phyloP scores from a whole-genome alignment of 768 basidiomycete species.

The Lactarius sp. region DNA sequence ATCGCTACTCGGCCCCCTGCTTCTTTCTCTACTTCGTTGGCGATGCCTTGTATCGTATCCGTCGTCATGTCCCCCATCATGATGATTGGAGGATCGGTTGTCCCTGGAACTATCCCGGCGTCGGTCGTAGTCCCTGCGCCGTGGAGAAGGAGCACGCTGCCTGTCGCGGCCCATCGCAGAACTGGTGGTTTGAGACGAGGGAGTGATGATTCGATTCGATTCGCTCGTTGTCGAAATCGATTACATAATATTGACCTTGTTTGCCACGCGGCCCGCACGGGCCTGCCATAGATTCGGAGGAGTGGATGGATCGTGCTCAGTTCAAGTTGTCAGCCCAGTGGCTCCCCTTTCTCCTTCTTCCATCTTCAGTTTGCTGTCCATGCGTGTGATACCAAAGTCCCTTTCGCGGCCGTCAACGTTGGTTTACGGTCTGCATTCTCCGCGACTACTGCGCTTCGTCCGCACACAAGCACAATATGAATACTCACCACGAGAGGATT shows the following conservation, averaged over 20 bases:
- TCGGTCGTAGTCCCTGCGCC: constrained; percentile 3
- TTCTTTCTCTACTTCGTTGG: constrained; percentile 29
- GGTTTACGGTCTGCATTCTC: neutral
- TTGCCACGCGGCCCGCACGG: neutral
- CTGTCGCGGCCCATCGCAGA: constrained; percentile 13
- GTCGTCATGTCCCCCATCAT: constrained; percentile 23
- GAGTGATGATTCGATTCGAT: neutral
- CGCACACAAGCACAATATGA: constrained; percentile 26
- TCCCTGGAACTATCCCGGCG: constrained; percentile 11
- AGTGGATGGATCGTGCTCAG: no score
- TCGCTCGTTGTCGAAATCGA: no score
- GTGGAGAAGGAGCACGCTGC: constrained; percentile 19
- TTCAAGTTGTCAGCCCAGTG: neutral
- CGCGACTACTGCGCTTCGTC: constrained; percentile 6
- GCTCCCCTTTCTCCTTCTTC: neutral
- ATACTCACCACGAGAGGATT: constrained; percentile 19
- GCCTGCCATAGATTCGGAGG: neutral
- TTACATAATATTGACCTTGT: neutral
- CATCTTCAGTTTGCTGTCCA: neutral
- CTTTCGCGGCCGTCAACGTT: neutral
- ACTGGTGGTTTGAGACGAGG: neutral
- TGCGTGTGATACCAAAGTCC: constrained; percentile 4
- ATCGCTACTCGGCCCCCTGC: constrained; percentile 33
- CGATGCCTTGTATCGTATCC: constrained; percentile 27
- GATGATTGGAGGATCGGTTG: constrained; percentile 2